Evolutionary conservation across 2,329 filamentous ascomycete genomes (phyloP).

Genomic region (Drechmeria coniospora): DNA sequence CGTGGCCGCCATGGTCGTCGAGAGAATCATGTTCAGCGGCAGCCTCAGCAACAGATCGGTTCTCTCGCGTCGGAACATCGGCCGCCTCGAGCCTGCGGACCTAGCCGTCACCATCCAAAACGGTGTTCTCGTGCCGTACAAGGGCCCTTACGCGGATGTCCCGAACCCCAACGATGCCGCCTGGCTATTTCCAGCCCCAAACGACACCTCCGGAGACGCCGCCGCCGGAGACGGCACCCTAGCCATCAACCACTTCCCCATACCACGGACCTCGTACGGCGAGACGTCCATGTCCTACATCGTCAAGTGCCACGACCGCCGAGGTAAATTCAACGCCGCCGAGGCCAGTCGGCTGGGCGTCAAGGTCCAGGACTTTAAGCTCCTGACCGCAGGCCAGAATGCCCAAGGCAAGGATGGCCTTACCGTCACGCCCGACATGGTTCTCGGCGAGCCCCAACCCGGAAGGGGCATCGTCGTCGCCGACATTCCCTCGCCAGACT

Average conservation of each 20-base stretch:
- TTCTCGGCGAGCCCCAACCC: conserved; percentile 50
- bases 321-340: conserved; percentile 64
- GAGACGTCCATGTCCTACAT: conserved; percentile 71
- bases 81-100: conserved; percentile 14
- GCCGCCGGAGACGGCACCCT: conserved; percentile 7
- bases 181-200: conserved; percentile 12
- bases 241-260: conserved; percentile 13
- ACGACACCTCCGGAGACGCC: conserved; percentile 4
- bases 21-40: conserved; percentile 21
- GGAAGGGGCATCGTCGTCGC: conserved; percentile 66
- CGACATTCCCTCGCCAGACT: conserved; percentile 57
- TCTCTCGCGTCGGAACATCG: conserved; percentile 11
- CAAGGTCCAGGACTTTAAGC: conserved; percentile 36
- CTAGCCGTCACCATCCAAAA: conserved; percentile 44
- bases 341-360: conserved; percentile 53
- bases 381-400: conserved; percentile 45
- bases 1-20: conserved; percentile 15
- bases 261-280: conserved; percentile 55
- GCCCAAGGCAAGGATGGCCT: conserved; percentile 50
- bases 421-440: conserved; percentile 72
- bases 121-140: conserved; percentile 53
- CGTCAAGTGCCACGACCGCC: conserved; percentile 56
- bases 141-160: conserved; percentile 9
- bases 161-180: conserved; percentile 10
- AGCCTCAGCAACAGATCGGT: conserved; percentile 9